Percentiles rank a stretch among this genome's conserved stretches.
Conservation (phyloP, 2,329 filamentous ascomycete species). For the Plenodomus biglobosus region DNA sequence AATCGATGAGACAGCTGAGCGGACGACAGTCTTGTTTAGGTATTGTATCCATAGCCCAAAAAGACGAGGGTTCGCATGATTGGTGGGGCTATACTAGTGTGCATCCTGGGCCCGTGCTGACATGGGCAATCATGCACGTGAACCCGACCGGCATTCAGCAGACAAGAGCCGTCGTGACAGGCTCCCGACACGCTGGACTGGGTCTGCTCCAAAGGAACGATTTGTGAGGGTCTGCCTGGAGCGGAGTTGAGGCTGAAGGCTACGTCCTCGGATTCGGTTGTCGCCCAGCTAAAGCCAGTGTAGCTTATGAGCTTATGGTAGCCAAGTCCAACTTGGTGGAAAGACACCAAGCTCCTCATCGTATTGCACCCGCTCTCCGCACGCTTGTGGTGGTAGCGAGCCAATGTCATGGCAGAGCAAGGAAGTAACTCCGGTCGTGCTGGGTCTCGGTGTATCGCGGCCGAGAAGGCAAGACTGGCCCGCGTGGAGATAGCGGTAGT, state of each 20-base stretch:
- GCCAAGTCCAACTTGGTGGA: slow-evolving; percentile 5
- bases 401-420: slow-evolving; percentile 1
- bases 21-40: too few relatives aligned
- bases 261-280: too few relatives aligned
- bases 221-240: neutral
- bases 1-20: too few relatives aligned
- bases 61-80: too few relatives aligned
- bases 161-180: neutral
- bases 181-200: neutral
- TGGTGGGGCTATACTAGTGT: too few relatives aligned
- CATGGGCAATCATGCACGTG: too few relatives aligned
- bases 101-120: too few relatives aligned
- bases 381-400: neutral
- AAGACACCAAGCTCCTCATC: slow-evolving; percentile 11
- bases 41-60: too few relatives aligned
- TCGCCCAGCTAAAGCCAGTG: neutral
- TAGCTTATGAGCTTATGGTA: neutral
- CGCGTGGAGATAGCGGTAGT: neutral
- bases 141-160: too few relatives aligned
- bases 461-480: neutral
- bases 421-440: slow-evolving; percentile 6
- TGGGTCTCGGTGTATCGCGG: slow-evolving; percentile 11
- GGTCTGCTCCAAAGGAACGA: neutral
- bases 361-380: slow-evolving; percentile 13
- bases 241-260: neutral